Base-by-base conservation (phyloP, 2,329 filamentous ascomycete species). In the Ceratocystis harringtonii region DNA sequence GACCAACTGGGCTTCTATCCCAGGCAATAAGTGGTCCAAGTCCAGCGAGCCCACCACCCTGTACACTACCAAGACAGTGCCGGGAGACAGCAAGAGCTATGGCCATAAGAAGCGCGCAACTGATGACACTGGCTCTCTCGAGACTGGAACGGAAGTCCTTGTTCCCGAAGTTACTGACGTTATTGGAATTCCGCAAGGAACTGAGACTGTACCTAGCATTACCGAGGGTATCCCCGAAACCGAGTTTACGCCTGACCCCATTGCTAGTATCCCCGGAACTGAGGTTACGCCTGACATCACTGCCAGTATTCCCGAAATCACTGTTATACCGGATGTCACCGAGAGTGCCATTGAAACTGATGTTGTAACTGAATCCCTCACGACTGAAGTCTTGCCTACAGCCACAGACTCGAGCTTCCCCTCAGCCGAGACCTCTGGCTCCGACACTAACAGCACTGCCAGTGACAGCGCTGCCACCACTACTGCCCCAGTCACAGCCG, bases 1-100 rank as follows among this genome's bases (percentile, higher is more conserved):
- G 28, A 62, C 62, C 43, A 66, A 61, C 28, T 55, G 48, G 48
- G 30, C 22, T 32, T 43, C 32, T 22, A 28, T 58, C 32, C n/a
- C 48, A 5, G 45, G 25, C 50, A 28, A 43, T 4, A 36, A 1
- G 7, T 44, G 17, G 62, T 25, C 17, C 44, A 44, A 30, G n/a
- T 32, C 50, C 3, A 32, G 5, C 5, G 36, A 12, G 19, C 62
- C 62, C 7, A 64, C 8, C 32, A 64, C 62, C 30, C 50, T 64
- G 62, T 57, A 50, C 45, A 64, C 62, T 10, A 57, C 62, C 28
- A 43, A 17, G 3, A 57, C 62, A 10, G 48, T 44, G 32, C 19
- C 62, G 12, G n/a, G 17, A n/a, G 52, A 30, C 12, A 17, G 17
- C 52, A n/a, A n/a, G 25, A 30, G 12, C 19, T 25, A 55, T 30